Conservation (phyloP, 805 yeast genomes). For the Saccharomycopsis fermentans region DNA sequence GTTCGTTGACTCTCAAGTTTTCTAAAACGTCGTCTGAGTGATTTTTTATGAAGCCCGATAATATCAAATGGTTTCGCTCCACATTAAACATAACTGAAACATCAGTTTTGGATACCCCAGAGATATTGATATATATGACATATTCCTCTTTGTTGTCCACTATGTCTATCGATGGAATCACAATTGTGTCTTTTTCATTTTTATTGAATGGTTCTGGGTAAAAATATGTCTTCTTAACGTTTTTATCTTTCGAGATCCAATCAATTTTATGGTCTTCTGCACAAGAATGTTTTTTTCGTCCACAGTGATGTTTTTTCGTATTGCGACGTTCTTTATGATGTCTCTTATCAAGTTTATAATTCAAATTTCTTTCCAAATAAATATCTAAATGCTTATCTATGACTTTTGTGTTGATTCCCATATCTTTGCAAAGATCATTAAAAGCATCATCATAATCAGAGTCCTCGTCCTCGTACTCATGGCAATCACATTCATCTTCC, state of each 20-base stretch:
- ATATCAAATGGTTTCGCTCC: slow-evolving; percentile 8
- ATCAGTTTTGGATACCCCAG: slow-evolving; percentile 14
- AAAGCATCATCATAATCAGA: slow-evolving; percentile 2
- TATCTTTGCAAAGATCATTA: slow-evolving; percentile 3
- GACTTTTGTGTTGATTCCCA: not conserved
- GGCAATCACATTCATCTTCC: not conserved
- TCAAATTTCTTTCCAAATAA: not conserved
- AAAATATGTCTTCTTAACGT: not conserved
- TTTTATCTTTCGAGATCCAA: not conserved
- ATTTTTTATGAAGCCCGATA: slow-evolving; percentile 10
- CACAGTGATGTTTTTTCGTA: not conserved
- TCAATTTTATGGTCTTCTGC: not conserved
- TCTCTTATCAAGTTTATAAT: not conserved
- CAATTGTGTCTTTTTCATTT: slow-evolving; percentile 5
- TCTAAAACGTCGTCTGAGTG: slow-evolving; percentile 4
- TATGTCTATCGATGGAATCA: slow-evolving; percentile 27
- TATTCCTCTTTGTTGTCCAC: slow-evolving; percentile 29
- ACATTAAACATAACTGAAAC: slow-evolving; percentile 14
- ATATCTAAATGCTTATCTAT: slow-evolving; percentile 1
- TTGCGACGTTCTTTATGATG: not conserved
- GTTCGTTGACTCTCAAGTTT: slow-evolving; percentile 13
- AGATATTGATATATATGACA: slow-evolving; percentile 24
- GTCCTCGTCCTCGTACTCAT: not conserved
- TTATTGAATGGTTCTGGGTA: not conserved
- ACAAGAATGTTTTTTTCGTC: not conserved